Evolutionary conservation across 2,329 filamentous ascomycete species (phyloP).

Genomic region (Neurospora crassa): DNA sequence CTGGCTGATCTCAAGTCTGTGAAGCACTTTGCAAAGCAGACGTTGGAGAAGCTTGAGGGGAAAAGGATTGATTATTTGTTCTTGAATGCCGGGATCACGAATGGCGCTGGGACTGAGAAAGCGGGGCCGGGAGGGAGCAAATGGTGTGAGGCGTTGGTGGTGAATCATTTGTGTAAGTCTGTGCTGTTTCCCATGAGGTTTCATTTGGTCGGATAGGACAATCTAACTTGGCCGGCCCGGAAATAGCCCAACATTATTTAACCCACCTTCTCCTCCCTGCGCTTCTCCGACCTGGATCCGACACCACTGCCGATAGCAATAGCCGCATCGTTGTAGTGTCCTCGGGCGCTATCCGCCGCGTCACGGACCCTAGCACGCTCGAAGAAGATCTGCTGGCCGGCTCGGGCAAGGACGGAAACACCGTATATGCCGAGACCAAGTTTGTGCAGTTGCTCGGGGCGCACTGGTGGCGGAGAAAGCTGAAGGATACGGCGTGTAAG

Average conservation of each 20-base stretch:
- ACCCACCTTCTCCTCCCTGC: conserved; percentile 30
- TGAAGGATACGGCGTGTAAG: conserved; percentile 28
- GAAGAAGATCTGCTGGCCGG: conserved; percentile 30
- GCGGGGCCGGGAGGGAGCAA: conserved; percentile 31
- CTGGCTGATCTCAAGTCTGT: conserved; percentile 34
- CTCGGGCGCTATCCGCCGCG: conserved; percentile 34
- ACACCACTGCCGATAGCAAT: background rate
- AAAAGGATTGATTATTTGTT: conserved; percentile 37
- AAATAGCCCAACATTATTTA: conserved; percentile 37
- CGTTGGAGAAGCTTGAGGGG: conserved; percentile 30
- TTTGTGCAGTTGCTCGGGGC: conserved; percentile 41
- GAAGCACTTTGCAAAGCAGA: conserved; percentile 35
- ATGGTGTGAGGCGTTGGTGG: conserved; percentile 41
- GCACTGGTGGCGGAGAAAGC: conserved; percentile 46
- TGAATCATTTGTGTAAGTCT: conserved; percentile 41
- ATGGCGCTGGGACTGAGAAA: conserved; percentile 21
- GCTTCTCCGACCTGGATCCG: background rate
- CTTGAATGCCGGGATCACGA: conserved; percentile 37
- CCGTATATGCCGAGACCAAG: conserved; percentile 35
- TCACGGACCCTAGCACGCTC: conserved; percentile 30
- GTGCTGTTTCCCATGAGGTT: no score
- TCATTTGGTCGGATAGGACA: no score
- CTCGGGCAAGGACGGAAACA: conserved; percentile 22
- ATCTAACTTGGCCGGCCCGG: no score
- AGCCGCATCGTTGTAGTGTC: conserved; percentile 40